Evolutionary conservation across 768 basidiomycete genomes (phyloP), one percentile per base, ranked within the genome.

Genomic region (Podaxis carcinomalis): DNA sequence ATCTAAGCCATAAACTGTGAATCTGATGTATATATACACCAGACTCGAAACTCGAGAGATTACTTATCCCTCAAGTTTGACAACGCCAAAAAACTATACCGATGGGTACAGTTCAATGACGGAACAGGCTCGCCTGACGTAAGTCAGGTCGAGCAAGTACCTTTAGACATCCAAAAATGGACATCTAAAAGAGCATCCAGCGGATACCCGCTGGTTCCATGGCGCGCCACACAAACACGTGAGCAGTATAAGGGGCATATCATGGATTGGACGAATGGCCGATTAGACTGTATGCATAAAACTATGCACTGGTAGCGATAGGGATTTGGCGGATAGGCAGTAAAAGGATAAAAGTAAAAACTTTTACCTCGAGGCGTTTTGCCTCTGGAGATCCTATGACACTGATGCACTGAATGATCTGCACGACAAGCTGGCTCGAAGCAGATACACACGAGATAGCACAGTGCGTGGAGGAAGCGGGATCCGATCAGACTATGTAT

Each of bases 261-360:
- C 14, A 25, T 19, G 46, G 23, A 49, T 25, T n/a, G 21, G 19
- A 49, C 9, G n/a, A 5, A 49, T n/a, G 47, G 46, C 56, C 9
- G 42, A 47, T 23, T 6, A 25, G 23, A 49, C 32, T 27, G 36
- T 36, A 39, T 37, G 56, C 47, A 49, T 37, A 57, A 23, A 57
- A 57, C 47, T 57, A 37, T 49, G 56, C 56, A 37, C 28, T 57
- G 56, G 47, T 35, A 57, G 46, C 47, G 47, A 57, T 36, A 16
- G 44, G 56, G 56, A 57, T 50, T 57, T 49, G 46, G 47, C 9
- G 19, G n/a, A 16, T 35, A 23, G 28, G 25, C 28, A 19, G 35
- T 3, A 10, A 19, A 47, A 6, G 10, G 21, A 19, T 47, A n/a
- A 10, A 10, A 40, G 40, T 9, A 51, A n/a, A 27, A 52, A n/a